Evolutionary conservation across 805 yeast species (phyloP).

Genomic region (Lachancea dasiensis): DNA sequence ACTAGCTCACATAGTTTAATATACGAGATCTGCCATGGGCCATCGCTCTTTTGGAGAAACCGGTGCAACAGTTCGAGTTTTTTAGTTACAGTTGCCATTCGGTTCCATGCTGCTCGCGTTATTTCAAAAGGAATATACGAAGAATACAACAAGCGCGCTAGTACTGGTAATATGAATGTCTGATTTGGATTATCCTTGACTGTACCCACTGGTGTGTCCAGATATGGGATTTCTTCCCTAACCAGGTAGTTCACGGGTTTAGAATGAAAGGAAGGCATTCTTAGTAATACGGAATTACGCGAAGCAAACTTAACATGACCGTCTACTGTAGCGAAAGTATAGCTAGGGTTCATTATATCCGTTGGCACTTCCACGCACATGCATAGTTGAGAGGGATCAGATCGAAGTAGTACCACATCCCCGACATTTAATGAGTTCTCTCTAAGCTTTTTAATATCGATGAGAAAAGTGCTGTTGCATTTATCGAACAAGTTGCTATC

Average conservation of each 20-base stretch:
- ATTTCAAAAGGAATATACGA: constrained; percentile 33
- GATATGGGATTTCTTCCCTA: constrained; percentile 19
- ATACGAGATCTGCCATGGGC: constrained; percentile 39
- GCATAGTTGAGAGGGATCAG: constrained; percentile 42
- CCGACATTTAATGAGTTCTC: constrained; percentile 40
- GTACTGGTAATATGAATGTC: constrained; percentile 30
- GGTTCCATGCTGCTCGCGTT: constrained; percentile 37
- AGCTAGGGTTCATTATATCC: constrained; percentile 44
- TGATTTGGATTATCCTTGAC: constrained; percentile 22
- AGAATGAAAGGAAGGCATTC: constrained; percentile 44
- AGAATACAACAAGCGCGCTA: constrained; percentile 31
- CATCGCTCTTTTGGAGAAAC: constrained; percentile 35
- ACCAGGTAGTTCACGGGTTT: constrained; percentile 12
- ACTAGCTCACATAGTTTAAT: constrained; percentile 36
- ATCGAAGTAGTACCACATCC: constrained; percentile 52
- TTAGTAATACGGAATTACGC: constrained; percentile 39
- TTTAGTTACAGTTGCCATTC: constrained; percentile 35
- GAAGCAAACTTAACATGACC: constrained; percentile 52
- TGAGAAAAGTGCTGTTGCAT: constrained; percentile 4
- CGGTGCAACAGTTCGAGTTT: constrained; percentile 45
- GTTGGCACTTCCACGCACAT: constrained; percentile 52
- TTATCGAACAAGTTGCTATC: constrained; percentile 1
- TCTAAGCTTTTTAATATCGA: constrained; percentile 11
- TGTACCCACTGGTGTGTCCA: constrained; percentile 24
- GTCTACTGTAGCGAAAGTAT: constrained; percentile 48